Evolutionary conservation across 768 basidiomycete genomes (phyloP).

Genomic region (Ephemerocybe angulata): DNA sequence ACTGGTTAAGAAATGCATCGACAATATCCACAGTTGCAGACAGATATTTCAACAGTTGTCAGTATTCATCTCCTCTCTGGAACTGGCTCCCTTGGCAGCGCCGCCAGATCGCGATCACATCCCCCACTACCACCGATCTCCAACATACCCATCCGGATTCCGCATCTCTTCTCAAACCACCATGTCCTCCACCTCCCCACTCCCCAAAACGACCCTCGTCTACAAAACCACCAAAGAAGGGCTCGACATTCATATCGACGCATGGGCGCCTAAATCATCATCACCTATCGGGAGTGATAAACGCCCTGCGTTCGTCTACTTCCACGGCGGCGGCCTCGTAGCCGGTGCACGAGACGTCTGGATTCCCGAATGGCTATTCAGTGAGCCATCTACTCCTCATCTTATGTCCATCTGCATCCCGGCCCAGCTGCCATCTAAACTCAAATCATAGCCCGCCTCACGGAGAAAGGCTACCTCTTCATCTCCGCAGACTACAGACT

Average conservation of each 20-base stretch:
- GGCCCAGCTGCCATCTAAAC: not conserved
- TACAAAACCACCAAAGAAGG: conserved; percentile 7
- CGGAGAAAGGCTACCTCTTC: conserved; percentile 48
- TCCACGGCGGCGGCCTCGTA: conserved; percentile 55
- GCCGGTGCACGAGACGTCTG: conserved; percentile 56
- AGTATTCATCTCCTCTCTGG: too few species aligned
- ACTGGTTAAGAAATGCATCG: too few species aligned
- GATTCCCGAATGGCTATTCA: conserved; percentile 63
- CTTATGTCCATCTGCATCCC: too few species aligned
- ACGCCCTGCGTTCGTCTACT: conserved; percentile 38
- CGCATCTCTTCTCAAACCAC: too few species aligned
- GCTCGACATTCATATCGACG: conserved; percentile 8
- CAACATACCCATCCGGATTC: too few species aligned
- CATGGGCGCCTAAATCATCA: not conserved
- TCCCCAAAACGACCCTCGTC: not conserved
- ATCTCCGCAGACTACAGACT: conserved; percentile 64
- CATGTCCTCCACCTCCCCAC: too few species aligned
- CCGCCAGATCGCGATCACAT: too few species aligned
- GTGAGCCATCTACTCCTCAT: too few species aligned
- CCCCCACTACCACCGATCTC: too few species aligned
- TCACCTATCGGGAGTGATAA: not conserved
- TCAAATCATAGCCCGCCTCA: conserved; percentile 39
- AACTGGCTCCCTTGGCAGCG: too few species aligned
- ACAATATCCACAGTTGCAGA: too few species aligned
- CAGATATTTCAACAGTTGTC: too few species aligned